A percentile compares a stretch with the other conserved stretches of the same genome.
Conservation (phyloP, 192 early-diverging fungal genomes). For the Backusella luteola region DNA sequence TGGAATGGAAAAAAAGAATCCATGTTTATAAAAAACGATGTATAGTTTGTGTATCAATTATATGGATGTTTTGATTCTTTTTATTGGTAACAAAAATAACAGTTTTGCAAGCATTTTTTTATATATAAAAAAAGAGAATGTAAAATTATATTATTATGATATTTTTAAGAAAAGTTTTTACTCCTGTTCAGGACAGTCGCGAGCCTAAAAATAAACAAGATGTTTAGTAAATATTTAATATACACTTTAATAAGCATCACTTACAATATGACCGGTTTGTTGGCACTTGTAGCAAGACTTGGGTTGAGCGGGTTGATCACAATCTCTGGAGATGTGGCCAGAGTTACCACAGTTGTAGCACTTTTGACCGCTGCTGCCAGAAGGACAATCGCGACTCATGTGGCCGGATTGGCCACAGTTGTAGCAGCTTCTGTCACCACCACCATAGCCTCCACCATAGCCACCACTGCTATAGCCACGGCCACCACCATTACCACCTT, state of each 20-base stretch:
- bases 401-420: constrained; percentile 34
- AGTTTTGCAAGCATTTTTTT: constrained; percentile 8
- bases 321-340: constrained; percentile 37
- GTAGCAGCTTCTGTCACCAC: constrained; percentile 29
- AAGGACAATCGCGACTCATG: constrained; percentile 36
- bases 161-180: background rate
- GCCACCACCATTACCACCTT: constrained; percentile 31
- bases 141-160: background rate
- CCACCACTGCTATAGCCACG: constrained; percentile 1
- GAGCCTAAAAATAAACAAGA: constrained; percentile 3
- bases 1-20: background rate
- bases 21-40: too few relatives aligned
- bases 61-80: background rate
- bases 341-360: constrained; percentile 42
- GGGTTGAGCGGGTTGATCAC: constrained; percentile 27
- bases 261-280: constrained; percentile 44
- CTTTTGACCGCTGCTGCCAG: constrained; percentile 25
- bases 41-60: background rate
- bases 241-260: background rate
- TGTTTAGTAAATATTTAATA: background rate
- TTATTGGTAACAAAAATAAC: constrained; percentile 4
- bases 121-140: constrained; percentile 3
- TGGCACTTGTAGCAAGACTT: constrained; percentile 55
- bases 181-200: constrained; percentile 9
- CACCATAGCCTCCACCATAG: constrained; percentile 29